Conservation (phyloP, 164 flowering plant genomes). For the Vitis rotundifolia region DNA sequence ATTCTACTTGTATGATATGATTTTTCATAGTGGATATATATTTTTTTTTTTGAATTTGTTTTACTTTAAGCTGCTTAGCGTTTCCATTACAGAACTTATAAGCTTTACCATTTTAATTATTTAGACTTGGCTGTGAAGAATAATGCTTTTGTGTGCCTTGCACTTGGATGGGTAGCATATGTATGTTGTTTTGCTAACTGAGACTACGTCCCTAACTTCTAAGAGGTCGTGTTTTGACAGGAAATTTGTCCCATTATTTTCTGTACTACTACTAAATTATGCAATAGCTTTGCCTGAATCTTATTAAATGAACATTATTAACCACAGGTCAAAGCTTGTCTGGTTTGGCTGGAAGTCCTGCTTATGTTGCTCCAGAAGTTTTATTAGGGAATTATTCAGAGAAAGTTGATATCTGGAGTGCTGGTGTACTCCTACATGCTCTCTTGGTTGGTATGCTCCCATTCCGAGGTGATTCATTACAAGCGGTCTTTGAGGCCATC, state of each 20-base stretch:
- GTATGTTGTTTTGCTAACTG: no score
- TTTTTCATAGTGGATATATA: no score
- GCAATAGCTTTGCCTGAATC: neutral
- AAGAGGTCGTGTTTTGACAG: neutral
- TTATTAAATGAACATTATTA: conserved; percentile 3
- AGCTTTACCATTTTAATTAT: no score
- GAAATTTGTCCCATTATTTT: neutral
- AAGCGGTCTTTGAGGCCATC: conserved; percentile 84
- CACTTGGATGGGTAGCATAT: no score
- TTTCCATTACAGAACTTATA: no score
- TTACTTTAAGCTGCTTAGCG: no score
- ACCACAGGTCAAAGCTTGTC: conserved; percentile 78
- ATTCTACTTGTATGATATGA: no score
- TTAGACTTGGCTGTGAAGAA: no score
- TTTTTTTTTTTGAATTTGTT: no score
- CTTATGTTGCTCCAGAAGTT: conserved; percentile 98
- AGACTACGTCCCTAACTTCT: neutral
- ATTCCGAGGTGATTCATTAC: conserved; percentile 79
- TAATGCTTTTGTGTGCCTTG: no score
- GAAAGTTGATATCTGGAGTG: conserved; percentile 97
- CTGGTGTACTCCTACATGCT: conserved; percentile 90
- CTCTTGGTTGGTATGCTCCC: conserved; percentile 84
- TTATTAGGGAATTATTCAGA: conserved; percentile 76
- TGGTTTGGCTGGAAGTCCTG: conserved; percentile 97
- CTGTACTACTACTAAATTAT: neutral